These are phyloP conservation scores for Trametes elegans DNA, from an alignment of 768 basidiomycete species.

Conservation along the genomic window DNA sequence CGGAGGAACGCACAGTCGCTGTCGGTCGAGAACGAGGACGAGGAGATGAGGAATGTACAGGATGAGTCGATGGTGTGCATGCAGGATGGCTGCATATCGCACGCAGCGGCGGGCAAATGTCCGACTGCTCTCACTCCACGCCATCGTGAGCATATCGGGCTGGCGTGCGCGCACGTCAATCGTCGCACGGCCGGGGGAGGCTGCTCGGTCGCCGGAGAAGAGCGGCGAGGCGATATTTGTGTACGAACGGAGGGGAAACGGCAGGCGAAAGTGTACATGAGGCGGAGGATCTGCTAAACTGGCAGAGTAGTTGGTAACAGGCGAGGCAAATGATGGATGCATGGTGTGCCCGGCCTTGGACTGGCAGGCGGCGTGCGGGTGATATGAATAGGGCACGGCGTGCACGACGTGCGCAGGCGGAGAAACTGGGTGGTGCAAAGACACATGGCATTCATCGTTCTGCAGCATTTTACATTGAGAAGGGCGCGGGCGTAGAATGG, in stretches of 20 bases:
- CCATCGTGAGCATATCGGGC: background rate
- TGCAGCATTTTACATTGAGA: conserved; percentile 9
- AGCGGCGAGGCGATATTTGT: no score
- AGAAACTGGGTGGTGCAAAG: conserved; percentile 3
- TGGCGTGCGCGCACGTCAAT: conserved; percentile 4
- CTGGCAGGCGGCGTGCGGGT: background rate
- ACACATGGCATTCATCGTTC: background rate
- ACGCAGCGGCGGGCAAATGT: no score
- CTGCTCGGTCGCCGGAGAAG: background rate
- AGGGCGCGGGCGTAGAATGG: background rate
- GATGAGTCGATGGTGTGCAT: background rate
- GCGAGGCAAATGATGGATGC: background rate
- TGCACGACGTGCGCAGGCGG: background rate
- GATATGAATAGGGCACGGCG: conserved; percentile 12
- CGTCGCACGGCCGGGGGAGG: background rate
- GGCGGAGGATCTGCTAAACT: conserved; percentile 3
- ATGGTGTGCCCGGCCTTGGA: background rate
- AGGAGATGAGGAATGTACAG: background rate
- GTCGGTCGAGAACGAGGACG: background rate
- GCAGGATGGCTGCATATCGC: background rate
- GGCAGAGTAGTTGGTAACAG: no score
- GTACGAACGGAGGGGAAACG: no score
- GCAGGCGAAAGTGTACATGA: background rate
- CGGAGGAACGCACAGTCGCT: no score
- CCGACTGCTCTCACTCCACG: background rate